phyloP scores from a whole-genome alignment of 2,329 filamentous ascomycete genomes.

The Colletotrichum graminicola region DNA sequence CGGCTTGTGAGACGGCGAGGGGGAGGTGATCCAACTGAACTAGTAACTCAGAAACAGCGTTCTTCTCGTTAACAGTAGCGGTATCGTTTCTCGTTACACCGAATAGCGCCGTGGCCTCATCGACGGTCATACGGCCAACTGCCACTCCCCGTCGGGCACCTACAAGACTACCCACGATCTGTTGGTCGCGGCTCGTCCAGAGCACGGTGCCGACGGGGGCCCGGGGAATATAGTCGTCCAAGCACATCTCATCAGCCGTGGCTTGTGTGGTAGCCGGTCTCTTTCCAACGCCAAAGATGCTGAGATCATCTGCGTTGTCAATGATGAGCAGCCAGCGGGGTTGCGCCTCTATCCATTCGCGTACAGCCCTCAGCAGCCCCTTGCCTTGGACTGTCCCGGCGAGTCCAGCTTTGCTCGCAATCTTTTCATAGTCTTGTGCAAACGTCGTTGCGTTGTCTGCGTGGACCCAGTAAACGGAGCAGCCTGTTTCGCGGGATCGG shows the following conservation, averaged over 20 bases:
- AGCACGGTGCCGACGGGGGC: background rate
- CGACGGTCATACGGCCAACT: background rate
- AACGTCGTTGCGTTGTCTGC: background rate
- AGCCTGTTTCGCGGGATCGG: background rate
- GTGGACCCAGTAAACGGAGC: constrained; percentile 4
- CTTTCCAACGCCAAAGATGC: constrained; percentile 46
- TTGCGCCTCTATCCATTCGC: constrained; percentile 40
- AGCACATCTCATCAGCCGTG: background rate
- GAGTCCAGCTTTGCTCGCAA: background rate
- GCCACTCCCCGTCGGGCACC: background rate
- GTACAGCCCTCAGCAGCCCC: constrained; percentile 28
- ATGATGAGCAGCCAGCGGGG: constrained; percentile 49
- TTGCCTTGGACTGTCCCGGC: background rate
- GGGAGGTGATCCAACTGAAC: background rate
- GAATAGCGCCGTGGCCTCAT: background rate
- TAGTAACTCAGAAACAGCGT: background rate
- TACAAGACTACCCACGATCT: background rate
- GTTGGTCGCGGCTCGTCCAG: background rate
- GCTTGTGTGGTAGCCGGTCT: background rate
- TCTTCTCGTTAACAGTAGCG: background rate
- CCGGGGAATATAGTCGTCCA: background rate
- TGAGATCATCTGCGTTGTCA: constrained; percentile 51
- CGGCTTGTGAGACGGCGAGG: background rate
- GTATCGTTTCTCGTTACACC: background rate
- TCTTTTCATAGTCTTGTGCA: background rate